These are phyloP conservation scores for Lactarius tabidus DNA, from an alignment of 768 basidiomycete species.

Conservation along the genomic window DNA sequence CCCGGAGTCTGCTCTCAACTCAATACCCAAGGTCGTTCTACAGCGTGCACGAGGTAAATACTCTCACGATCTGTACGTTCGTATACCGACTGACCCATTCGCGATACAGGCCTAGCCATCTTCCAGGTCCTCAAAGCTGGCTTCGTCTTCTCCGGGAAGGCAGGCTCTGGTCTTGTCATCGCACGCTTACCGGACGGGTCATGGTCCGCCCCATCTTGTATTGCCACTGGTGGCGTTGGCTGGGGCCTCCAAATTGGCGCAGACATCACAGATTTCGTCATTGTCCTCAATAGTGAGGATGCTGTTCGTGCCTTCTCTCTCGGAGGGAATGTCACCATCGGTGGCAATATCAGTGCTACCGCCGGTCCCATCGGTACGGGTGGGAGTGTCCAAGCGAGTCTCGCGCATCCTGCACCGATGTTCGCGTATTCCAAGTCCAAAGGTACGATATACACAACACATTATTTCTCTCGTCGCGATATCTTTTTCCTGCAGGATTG, in stretches of 20 bases:
- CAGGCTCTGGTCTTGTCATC: conserved; percentile 89
- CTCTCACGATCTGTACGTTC: not conserved
- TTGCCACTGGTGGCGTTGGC: conserved; percentile 91
- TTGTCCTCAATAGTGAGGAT: conserved; percentile 95
- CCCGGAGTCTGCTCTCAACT: conserved; percentile 87
- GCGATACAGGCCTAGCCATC: conserved; percentile 72
- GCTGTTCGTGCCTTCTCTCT: conserved; percentile 93
- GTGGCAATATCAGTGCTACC: conserved; percentile 78
- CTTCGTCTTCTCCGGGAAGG: conserved; percentile 93
- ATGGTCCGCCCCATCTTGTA: conserved; percentile 96
- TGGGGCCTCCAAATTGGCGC: conserved; percentile 97
- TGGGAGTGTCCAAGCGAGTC: conserved; percentile 78
- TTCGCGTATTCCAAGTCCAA: conserved; percentile 96
- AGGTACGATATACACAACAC: conserved; percentile 45
- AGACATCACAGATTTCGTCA: conserved; percentile 92
- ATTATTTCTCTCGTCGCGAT: not conserved
- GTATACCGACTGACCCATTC: not conserved
- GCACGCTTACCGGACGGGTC: conserved; percentile 91
- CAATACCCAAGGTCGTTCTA: conserved; percentile 90
- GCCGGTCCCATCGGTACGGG: conserved; percentile 96
- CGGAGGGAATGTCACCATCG: conserved; percentile 95
- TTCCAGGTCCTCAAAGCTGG: conserved; percentile 94
- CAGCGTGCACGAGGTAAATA: conserved; percentile 77
- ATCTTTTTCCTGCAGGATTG: conserved; percentile 53
- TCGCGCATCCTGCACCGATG: conserved; percentile 95